Conservation (phyloP, 164 flowering plant genomes). For the Umbellularia californica region DNA sequence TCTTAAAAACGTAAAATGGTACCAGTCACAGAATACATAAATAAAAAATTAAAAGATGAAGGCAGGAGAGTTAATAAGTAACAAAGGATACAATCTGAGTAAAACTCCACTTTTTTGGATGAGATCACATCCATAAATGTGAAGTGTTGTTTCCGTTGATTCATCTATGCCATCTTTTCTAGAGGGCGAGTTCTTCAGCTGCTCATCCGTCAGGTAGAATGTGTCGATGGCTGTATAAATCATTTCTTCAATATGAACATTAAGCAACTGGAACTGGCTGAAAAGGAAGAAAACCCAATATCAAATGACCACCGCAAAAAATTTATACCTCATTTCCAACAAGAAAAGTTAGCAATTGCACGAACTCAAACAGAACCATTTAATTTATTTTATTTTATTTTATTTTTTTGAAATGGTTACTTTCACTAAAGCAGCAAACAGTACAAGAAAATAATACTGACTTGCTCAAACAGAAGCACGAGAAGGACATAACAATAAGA, state of each 20-base stretch:
- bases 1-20: neutral
- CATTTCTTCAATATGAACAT: slow-evolving; percentile 27
- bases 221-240: slow-evolving; percentile 90
- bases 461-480: too few relatives aligned
- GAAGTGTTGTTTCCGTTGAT: slow-evolving; percentile 61
- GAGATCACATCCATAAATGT: slow-evolving; percentile 94
- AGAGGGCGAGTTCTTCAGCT: slow-evolving; percentile 67
- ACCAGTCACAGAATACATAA: neutral
- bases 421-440: too few relatives aligned
- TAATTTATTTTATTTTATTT: too few relatives aligned
- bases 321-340: neutral
- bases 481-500: too few relatives aligned
- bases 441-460: too few relatives aligned
- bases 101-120: slow-evolving; percentile 90
- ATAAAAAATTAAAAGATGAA: neutral
- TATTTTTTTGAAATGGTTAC: too few relatives aligned
- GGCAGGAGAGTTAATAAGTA: neutral
- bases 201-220: slow-evolving; percentile 79
- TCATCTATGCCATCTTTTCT: slow-evolving; percentile 87
- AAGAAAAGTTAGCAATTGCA: neutral
- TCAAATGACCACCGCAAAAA: neutral
- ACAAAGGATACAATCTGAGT: slow-evolving; percentile 55
- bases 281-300: neutral
- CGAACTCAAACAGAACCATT: neutral
- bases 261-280: neutral